Percentiles rank a stretch among this genome's conserved stretches.
Conservation (phyloP, 176 grass and related monocot genomes). For the Oryza meridionalis region DNA sequence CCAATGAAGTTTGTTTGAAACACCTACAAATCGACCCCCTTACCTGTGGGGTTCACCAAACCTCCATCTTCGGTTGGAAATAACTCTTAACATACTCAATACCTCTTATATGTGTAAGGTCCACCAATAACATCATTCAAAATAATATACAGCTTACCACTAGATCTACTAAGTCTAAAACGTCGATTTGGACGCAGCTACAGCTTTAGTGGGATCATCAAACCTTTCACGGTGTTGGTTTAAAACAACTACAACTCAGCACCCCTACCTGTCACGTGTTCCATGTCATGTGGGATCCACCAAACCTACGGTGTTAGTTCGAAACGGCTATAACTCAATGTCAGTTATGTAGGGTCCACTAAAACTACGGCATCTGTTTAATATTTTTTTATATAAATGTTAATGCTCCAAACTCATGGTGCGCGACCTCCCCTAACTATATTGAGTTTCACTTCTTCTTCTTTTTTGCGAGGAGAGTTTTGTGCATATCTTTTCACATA, state of each 20-base stretch:
- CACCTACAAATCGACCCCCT: too few relatives aligned
- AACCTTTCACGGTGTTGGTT: neutral
- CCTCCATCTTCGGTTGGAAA: too few relatives aligned
- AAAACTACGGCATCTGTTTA: neutral
- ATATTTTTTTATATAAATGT: neutral
- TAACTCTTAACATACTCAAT: too few relatives aligned
- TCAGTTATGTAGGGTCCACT: neutral
- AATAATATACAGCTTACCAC: too few relatives aligned
- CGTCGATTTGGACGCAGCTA: too few relatives aligned
- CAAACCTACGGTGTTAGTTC: neutral
- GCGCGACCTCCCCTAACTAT: too few relatives aligned
- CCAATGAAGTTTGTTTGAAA: too few relatives aligned
- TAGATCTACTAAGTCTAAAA: too few relatives aligned
- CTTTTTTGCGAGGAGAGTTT: neutral
- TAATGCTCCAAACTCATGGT: neutral
- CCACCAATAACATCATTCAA: too few relatives aligned
- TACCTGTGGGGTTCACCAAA: too few relatives aligned
- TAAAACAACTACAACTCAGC: neutral
- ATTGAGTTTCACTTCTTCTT: neutral
- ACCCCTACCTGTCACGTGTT: too few relatives aligned
- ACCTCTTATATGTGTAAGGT: too few relatives aligned
- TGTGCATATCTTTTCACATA: neutral
- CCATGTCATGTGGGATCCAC: neutral
- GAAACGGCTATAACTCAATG: neutral
- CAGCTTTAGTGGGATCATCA: neutral